Percentiles rank a stretch among this genome's conserved stretches.
phyloP scores from a whole-genome alignment of 169 alveolate species.

The Cryptosporidium viatorum region DNA sequence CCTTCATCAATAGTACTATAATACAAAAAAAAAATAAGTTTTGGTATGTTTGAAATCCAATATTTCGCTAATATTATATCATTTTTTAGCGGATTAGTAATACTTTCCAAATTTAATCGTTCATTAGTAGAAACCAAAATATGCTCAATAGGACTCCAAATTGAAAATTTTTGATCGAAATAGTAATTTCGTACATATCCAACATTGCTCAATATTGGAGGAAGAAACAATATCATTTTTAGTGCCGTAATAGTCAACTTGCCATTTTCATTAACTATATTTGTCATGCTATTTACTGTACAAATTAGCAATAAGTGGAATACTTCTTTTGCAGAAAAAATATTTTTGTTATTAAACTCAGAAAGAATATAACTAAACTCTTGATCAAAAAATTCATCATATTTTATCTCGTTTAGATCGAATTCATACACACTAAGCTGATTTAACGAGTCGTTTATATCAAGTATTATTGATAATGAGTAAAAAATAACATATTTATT shows the following conservation, averaged over 20 bases:
- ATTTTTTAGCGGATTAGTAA: slow-evolving; percentile 1
- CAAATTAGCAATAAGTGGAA: not conserved
- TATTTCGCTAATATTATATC: slow-evolving; percentile 24
- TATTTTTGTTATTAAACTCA: not conserved
- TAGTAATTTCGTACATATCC: slow-evolving; percentile 22
- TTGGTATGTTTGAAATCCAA: slow-evolving; percentile 52
- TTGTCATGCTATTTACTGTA: not conserved
- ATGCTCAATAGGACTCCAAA: slow-evolving; percentile 30
- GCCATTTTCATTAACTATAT: not conserved
- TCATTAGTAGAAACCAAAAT: slow-evolving; percentile 18
- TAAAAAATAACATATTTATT: not conserved
- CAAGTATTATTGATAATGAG: not conserved
- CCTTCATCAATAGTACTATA: not conserved
- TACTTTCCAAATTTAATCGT: not conserved
- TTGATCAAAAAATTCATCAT: not conserved
- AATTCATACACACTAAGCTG: not conserved
- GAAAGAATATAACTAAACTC: not conserved
- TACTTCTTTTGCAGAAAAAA: slow-evolving; percentile 4
- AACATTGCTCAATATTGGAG: slow-evolving; percentile 14
- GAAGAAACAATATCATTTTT: slow-evolving; percentile 15
- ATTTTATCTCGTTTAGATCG: not conserved
- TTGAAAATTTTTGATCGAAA: slow-evolving; percentile 1
- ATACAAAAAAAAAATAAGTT: slow-evolving; percentile 26
- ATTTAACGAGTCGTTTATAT: not conserved
- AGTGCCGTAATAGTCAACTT: slow-evolving; percentile 4